Conservation (phyloP, 331 rosid genomes). For the Pyrus hybrid region DNA sequence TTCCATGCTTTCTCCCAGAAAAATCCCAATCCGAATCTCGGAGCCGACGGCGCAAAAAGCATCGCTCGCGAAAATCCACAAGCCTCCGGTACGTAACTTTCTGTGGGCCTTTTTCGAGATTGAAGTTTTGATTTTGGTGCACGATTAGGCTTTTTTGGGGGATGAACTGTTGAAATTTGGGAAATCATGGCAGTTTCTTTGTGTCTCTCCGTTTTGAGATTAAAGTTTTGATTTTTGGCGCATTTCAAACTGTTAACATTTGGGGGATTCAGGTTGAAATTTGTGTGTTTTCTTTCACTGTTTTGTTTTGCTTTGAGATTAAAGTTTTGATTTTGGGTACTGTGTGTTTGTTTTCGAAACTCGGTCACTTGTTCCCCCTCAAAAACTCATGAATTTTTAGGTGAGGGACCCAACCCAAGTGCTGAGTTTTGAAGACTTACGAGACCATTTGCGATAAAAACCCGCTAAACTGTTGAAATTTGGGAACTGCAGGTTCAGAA, state of each 20-base stretch:
- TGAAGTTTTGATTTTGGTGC: no score
- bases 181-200: no score
- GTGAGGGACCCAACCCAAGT: no score
- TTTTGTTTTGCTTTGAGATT: background rate
- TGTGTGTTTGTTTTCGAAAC: background rate
- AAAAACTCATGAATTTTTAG: no score
- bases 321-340: background rate
- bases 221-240: background rate
- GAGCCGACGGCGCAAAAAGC: background rate
- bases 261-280: no score
- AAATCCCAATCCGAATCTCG: background rate
- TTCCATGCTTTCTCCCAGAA: background rate
- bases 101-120: background rate
- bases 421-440: no score
- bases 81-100: background rate
- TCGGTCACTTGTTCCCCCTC: no score
- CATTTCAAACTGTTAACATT: no score
- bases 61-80: background rate
- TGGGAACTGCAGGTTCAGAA: conserved; percentile 15
- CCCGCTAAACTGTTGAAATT: background rate
- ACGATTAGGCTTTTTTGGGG: background rate
- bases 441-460: no score
- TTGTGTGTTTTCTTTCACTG: no score
- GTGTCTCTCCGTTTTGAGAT: background rate
- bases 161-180: no score